These are phyloP conservation scores for Gossypium trilobum DNA, from an alignment of 441 rosid species.

Conservation along the genomic window DNA sequence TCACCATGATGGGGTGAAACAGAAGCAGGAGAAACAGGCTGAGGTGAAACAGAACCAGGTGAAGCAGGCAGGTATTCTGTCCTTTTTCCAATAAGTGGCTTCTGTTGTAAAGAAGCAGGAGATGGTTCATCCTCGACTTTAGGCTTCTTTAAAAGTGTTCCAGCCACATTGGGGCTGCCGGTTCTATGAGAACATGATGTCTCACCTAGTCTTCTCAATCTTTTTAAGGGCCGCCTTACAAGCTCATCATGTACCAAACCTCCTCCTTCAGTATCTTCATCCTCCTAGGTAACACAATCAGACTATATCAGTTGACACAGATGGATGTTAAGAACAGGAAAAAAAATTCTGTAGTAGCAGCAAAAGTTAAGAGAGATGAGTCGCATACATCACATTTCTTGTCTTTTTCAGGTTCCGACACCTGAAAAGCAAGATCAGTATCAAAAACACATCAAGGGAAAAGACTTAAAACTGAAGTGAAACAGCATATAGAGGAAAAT, in stretches of 20 bases:
- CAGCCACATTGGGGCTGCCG: slow-evolving; percentile 22
- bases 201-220: slow-evolving; percentile 41
- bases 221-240: slow-evolving; percentile 52
- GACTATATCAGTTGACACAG: slow-evolving; percentile 3
- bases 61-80: slow-evolving; percentile 6
- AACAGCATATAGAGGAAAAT: slow-evolving; percentile 8
- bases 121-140: slow-evolving; percentile 26
- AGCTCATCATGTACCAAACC: slow-evolving; percentile 33
- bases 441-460: slow-evolving; percentile 10
- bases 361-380: neutral
- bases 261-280: slow-evolving; percentile 40
- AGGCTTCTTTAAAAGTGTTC: slow-evolving; percentile 24
- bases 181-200: slow-evolving; percentile 19
- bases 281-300: slow-evolving; percentile 26
- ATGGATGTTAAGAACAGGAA: neutral
- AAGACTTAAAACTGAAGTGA: slow-evolving; percentile 8
- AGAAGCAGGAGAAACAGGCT: neutral
- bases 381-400: slow-evolving; percentile 29
- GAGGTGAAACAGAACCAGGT: neutral
- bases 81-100: slow-evolving; percentile 12
- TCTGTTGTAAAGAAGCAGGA: slow-evolving; percentile 14
- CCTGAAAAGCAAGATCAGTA: slow-evolving; percentile 30
- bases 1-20: slow-evolving; percentile 12
- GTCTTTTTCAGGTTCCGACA: slow-evolving; percentile 21
- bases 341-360: slow-evolving; percentile 4